Conservation (phyloP, 495 filamentous ascomycete species). For the Trichocladium uniseriatum region DNA sequence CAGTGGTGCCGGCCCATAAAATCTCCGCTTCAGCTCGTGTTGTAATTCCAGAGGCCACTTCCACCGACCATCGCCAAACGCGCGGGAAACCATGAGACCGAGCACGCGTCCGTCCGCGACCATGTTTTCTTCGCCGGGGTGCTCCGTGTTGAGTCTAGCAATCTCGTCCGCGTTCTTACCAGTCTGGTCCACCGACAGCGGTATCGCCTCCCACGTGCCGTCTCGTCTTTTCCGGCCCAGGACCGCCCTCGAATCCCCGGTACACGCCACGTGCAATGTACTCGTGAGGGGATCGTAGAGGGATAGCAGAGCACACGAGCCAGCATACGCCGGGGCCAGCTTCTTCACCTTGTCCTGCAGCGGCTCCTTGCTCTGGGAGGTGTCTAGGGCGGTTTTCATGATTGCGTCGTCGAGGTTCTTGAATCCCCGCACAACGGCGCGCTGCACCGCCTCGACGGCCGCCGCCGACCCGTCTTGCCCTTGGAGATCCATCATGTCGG, state of each 20-base stretch:
- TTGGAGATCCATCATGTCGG: not conserved
- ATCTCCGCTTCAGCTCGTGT: conserved; percentile 32
- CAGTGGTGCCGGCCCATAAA: conserved; percentile 10
- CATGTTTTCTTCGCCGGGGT: conserved; percentile 49
- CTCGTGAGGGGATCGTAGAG: conserved; percentile 42
- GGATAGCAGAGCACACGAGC: conserved; percentile 52
- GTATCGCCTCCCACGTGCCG: conserved; percentile 39
- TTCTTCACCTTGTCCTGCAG: conserved; percentile 4
- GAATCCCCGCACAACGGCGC: conserved; percentile 41
- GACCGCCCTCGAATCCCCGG: conserved; percentile 44
- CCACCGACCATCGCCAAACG: conserved; percentile 56
- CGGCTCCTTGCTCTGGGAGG: conserved; percentile 5
- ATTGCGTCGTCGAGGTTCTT: conserved; percentile 42
- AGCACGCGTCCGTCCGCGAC: conserved; percentile 46
- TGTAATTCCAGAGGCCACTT: conserved; percentile 49
- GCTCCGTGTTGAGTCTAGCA: conserved; percentile 40
- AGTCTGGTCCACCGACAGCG: conserved; percentile 51
- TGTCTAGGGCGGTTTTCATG: conserved; percentile 35
- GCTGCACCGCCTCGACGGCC: not conserved
- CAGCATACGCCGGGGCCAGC: conserved; percentile 37
- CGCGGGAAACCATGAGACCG: conserved; percentile 48
- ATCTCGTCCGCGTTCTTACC: conserved; percentile 46
- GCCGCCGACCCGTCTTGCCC: too few relatives aligned
- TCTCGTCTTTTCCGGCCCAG: conserved; percentile 41
- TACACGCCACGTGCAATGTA: conserved; percentile 50